Conservation (phyloP, 2,329 filamentous ascomycete genomes). For the Fusarium succisae region DNA sequence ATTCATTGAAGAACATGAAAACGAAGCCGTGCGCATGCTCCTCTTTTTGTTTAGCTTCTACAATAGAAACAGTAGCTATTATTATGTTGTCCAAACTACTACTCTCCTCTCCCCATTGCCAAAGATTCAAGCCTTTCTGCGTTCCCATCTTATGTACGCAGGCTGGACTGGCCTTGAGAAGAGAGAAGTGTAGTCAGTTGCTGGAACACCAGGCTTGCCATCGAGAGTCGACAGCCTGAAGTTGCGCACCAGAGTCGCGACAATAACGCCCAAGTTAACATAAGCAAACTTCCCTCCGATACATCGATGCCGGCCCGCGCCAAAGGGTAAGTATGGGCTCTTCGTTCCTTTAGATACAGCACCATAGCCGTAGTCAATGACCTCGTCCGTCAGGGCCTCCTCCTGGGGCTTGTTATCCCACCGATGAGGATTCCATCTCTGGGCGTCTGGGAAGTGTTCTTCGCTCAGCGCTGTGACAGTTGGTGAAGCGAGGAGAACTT, state of each 20-base stretch:
- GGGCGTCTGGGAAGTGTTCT: conserved; percentile 63
- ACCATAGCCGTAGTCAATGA: conserved; percentile 45
- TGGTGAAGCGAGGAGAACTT: conserved; percentile 55
- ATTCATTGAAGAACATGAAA: conserved; percentile 36
- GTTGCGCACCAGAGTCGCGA: conserved; percentile 68
- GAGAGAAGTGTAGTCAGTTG: conserved; percentile 70
- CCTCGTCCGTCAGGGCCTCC: conserved; percentile 27
- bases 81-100: background rate
- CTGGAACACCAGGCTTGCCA: conserved; percentile 64
- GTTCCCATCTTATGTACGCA: conserved; percentile 48
- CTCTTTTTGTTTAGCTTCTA: conserved; percentile 18
- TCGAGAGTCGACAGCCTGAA: conserved; percentile 68
- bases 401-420: conserved; percentile 36
- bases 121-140: conserved; percentile 20
- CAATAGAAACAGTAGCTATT: conserved; percentile 35
- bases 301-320: conserved; percentile 76
- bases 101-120: background rate
- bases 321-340: conserved; percentile 70
- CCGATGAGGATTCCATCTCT: conserved; percentile 45
- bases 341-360: conserved; percentile 46
- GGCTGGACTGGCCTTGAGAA: conserved; percentile 50
- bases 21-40: conserved; percentile 18
- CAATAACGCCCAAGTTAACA: conserved; percentile 72
- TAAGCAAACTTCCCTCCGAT: conserved; percentile 83
- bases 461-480: conserved; percentile 57